A percentile compares a stretch with the other conserved stretches of the same genome.
phyloP scores from a whole-genome alignment of 805 yeast species.

The Kodamaea laetipori region DNA sequence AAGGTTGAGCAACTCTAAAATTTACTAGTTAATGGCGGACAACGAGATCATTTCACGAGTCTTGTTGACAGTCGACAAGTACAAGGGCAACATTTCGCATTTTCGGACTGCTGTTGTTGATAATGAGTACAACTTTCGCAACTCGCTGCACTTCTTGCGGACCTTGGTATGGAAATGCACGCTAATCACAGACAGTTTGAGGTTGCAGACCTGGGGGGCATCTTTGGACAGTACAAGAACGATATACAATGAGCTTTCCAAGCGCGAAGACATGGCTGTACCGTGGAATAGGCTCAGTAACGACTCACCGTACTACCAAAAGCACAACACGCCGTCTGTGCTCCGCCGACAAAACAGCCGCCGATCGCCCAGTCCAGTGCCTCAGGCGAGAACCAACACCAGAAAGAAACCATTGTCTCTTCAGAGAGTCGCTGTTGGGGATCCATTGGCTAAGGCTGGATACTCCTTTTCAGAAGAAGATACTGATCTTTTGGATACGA shows the following conservation, averaged over 20 bases:
- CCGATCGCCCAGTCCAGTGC: background rate
- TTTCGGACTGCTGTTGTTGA: slow-evolving; percentile 31
- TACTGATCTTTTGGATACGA: slow-evolving; percentile 41
- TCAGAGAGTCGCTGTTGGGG: slow-evolving; percentile 21
- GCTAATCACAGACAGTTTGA: slow-evolving; percentile 38
- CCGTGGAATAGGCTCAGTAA: slow-evolving; percentile 41
- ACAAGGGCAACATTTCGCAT: slow-evolving; percentile 30
- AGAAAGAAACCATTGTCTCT: slow-evolving; percentile 13
- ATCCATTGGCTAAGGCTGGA: slow-evolving; percentile 20
- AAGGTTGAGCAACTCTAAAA: slow-evolving; percentile 1
- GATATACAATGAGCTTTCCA: slow-evolving; percentile 36
- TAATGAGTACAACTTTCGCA: slow-evolving; percentile 30
- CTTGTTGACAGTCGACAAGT: slow-evolving; percentile 38
- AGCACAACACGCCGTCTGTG: slow-evolving; percentile 3
- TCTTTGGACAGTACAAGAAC: slow-evolving; percentile 32
- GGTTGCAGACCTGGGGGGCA: slow-evolving; percentile 36
- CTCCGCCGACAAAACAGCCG: background rate
- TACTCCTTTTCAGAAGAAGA: slow-evolving; percentile 27
- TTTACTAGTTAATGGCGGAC: slow-evolving; percentile 25
- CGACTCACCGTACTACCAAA: slow-evolving; percentile 31
- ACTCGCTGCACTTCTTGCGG: slow-evolving; percentile 28
- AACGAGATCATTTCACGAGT: slow-evolving; percentile 40
- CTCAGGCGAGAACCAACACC: background rate
- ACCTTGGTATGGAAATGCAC: slow-evolving; percentile 41
- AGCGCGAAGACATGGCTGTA: slow-evolving; percentile 30